Evolutionary conservation across 805 yeast genomes (phyloP), one percentile per base, ranked within the genome.

Genomic region (Diddensiella transvaalensis): DNA sequence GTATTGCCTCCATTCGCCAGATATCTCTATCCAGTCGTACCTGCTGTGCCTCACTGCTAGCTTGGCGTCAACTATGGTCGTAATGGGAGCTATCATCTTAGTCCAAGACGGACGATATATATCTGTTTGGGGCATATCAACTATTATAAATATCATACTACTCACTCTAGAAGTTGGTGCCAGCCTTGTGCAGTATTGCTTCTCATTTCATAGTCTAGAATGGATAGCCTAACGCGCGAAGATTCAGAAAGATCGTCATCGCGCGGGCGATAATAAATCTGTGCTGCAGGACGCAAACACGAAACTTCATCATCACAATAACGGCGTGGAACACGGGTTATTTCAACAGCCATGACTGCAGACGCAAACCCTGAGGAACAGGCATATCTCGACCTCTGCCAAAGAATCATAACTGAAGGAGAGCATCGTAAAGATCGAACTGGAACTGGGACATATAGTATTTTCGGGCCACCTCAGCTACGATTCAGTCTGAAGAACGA

Each of bases 401-500:
- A 72, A 48, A 73, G 79, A 3, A 91, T 93, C 64, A 80, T 93
- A 18, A 73, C 76, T 1, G 80, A 85, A 54, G 99, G 99, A 36
- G 98, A 93, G 63, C 77, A 77, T 58, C 80, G 99, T 53, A 91
- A 93, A 5, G 99, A 93, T 65, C 76, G 99, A 65, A 93, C 99
- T 1, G 99, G 99, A 1, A 93, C 99, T 0, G 99, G 99, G 3
- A 93, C 99, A 0, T 73, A 70, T 52, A 83, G 96, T 29, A 54
- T 93, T 5, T 93, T 93, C 67, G 99, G 95, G 0, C 99, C 99
- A 21, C 97, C 97, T 10, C 98, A 91, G 63, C 72, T 93, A 51
- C 78, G 97, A 46, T 93, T 93, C 68, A 78, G 79, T 53, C 71
- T 93, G 40, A 71, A 79, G 22, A 73, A 87, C 62, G 87, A 84